Evolutionary conservation across 495 filamentous ascomycete species (phyloP), one percentile per base, ranked within the genome.

Genomic region (Cairneyella variabilis): DNA sequence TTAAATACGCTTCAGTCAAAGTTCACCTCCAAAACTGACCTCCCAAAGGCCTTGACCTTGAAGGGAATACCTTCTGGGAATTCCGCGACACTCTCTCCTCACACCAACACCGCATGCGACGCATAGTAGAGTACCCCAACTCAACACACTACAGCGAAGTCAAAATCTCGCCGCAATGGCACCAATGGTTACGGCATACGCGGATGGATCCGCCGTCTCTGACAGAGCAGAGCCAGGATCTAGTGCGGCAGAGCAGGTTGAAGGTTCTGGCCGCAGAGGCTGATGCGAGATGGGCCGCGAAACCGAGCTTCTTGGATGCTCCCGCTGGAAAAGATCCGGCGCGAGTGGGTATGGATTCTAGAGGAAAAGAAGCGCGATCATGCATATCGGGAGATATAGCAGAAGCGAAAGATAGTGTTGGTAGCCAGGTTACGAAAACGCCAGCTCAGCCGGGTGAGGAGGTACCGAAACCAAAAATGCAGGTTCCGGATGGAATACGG

Each of bases 61-160:
- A 79, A 32, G 90, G 90, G 18, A 97, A 97, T 70, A 96, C 91
- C 21, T 98, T 83, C 71, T 97, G 91, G 90, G 90, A 95, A 64
- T 92, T 96, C 72, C 83, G 82, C 54, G 83, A 90, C 61, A 68
- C 73, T 4, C 58, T 84, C 76, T 79, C 57, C 64, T 73, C 53
- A 64, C 68, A 16, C 74, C 76, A 17, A 67, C 78, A 32, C 9
- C 70, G 70, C 38, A 69, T 70, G 66, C 71, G 78, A 5, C 75
- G 78, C 51, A 95, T 96, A 26, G 86, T 95, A n/a, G 72, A 83
- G 53, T 88, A 71, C 59, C 75, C 72, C 0, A 71, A 73, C 0
- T 72, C 73, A 44, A 80, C 79, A 1, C 85, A 89, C 59, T 80
- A 79, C 66, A 76, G 73, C 61, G 85, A 92, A 46, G 80, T 95